A percentile compares a stretch with the other conserved stretches of the same genome.
phyloP scores from a whole-genome alignment of 2,329 filamentous ascomycete species.

The Colletotrichum echinochloae region DNA sequence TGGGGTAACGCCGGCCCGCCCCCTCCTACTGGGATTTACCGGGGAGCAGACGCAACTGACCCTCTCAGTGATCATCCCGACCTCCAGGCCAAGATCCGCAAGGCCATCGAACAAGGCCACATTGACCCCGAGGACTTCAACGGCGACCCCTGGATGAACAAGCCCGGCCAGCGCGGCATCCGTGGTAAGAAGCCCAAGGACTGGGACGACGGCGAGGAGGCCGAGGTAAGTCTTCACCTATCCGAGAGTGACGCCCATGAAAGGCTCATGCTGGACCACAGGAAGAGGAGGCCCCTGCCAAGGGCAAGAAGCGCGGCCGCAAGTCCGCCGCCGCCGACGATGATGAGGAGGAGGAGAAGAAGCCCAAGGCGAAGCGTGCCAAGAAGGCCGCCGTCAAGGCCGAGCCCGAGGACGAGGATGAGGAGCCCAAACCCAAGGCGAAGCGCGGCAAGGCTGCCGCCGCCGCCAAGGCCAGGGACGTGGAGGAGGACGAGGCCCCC shows the following conservation, averaged over 20 bases:
- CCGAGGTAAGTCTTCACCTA: not conserved
- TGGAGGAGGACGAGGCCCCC: constrained; percentile 43
- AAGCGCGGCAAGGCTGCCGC: constrained; percentile 41
- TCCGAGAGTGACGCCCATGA: not conserved
- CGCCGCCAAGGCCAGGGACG: constrained; percentile 43
- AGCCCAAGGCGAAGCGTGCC: constrained; percentile 49
- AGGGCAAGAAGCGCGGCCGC: constrained; percentile 41
- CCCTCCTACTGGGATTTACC: not conserved
- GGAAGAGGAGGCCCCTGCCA: constrained; percentile 47
- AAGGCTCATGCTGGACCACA: constrained; percentile 39
- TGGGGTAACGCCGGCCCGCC: constrained; percentile 56
- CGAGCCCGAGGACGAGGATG: constrained; percentile 44
- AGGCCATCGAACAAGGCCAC: constrained; percentile 80
- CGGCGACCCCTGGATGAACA: constrained; percentile 81
- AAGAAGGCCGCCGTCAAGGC: constrained; percentile 44
- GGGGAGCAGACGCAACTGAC: not conserved
- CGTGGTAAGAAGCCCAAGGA: constrained; percentile 55
- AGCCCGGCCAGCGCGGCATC: constrained; percentile 74
- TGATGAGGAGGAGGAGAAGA: constrained; percentile 43
- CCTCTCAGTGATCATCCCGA: constrained; percentile 63
- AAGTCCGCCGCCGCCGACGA: constrained; percentile 39
- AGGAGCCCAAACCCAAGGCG: constrained; percentile 41
- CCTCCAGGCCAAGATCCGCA: constrained; percentile 77
- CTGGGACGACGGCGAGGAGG: constrained; percentile 42
- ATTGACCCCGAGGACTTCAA: constrained; percentile 90